A percentile compares a stretch with the other conserved stretches of the same genome.
phyloP scores from a whole-genome alignment of 176 grass and related monocot species.

The Carex myosuroides region DNA sequence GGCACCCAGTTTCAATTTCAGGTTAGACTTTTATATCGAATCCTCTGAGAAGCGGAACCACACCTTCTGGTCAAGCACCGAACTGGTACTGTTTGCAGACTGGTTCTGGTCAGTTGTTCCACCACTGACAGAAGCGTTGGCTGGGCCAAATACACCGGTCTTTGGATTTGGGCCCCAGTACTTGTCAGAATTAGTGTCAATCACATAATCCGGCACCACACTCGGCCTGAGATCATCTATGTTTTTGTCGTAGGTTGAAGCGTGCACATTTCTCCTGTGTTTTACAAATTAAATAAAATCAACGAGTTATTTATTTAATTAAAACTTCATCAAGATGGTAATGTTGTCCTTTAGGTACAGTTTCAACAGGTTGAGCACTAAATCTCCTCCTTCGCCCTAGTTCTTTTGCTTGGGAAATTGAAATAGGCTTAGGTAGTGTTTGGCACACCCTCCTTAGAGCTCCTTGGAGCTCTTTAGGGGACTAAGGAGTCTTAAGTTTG shows the following conservation, averaged over 20 bases:
- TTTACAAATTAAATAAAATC: not conserved
- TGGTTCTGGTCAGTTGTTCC: constrained; percentile 7
- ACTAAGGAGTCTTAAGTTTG: too few relatives aligned
- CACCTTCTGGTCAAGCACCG: constrained; percentile 81
- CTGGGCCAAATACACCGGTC: constrained; percentile 83
- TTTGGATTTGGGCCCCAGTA: constrained; percentile 82
- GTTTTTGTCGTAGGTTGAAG: constrained; percentile 90
- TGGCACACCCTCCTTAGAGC: too few relatives aligned
- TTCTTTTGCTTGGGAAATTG: not conserved
- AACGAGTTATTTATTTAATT: not conserved
- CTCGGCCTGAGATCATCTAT: constrained; percentile 64
- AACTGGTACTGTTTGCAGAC: constrained; percentile 10
- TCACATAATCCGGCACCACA: constrained; percentile 94
- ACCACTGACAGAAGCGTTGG: constrained; percentile 13
- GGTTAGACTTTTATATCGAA: constrained; percentile 45
- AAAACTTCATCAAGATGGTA: not conserved
- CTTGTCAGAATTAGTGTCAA: constrained; percentile 55
- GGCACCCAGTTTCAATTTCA: constrained; percentile 1
- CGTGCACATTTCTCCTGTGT: constrained; percentile 53
- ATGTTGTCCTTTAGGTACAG: not conserved
- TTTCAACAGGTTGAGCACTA: not conserved
- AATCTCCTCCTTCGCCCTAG: not conserved
- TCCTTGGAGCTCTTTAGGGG: too few relatives aligned
- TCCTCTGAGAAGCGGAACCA: constrained; percentile 89
- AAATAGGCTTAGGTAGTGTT: not conserved